Evolutionary conservation across 1,284 basidiomycete species (phyloP), one percentile per base, ranked within the genome.

Genomic region (Irpex sp.): DNA sequence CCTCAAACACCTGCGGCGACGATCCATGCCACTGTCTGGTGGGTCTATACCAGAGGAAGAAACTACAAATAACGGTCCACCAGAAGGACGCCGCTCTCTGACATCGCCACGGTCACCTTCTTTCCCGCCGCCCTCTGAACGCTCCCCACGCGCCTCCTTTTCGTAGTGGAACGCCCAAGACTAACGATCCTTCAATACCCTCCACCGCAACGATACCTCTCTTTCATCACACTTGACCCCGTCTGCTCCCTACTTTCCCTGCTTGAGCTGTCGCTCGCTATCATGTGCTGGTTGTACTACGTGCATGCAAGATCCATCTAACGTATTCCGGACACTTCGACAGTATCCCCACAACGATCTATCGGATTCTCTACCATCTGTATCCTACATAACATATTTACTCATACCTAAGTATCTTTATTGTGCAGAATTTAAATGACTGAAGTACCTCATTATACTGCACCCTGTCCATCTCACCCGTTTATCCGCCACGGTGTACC

Each of bases 1-100:
- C 17, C 37, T 39, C 43, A 36, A 39, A 35, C 17, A 53, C 21
- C 37, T 19, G 9, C 58, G 65, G 21, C 15, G 66, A 43, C 62
- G 61, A 43, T 65, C 64, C n/a, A 58, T 65, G 64, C 66, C 66
- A 15, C 56, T 67, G 19, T 50, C 55, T 60, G 31, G 33, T 59
- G 35, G 26, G 26, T 26, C 37, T 33, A 51, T 46, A n/a, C 3
- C 17, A 11, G 50, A 51, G 21, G 33, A 50, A 17, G 59, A 15
- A 19, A 15, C 35, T 15, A 6, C 59, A 13, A 54, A 9, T 15
- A 13, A n/a, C 35, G 13, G 5, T 13, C 36, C 13, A 8, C 9
- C 26, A 17, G 53, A 55, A 55, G 53, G 21, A 33, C 53, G 53
- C 39, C 11, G 56, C n/a, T 37, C 47, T 43, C 43, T 51, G 19